Percentiles rank a stretch among this genome's conserved stretches.
Conservation (phyloP, 148 eudicot species). For the Vaccinium macrocarpon region DNA sequence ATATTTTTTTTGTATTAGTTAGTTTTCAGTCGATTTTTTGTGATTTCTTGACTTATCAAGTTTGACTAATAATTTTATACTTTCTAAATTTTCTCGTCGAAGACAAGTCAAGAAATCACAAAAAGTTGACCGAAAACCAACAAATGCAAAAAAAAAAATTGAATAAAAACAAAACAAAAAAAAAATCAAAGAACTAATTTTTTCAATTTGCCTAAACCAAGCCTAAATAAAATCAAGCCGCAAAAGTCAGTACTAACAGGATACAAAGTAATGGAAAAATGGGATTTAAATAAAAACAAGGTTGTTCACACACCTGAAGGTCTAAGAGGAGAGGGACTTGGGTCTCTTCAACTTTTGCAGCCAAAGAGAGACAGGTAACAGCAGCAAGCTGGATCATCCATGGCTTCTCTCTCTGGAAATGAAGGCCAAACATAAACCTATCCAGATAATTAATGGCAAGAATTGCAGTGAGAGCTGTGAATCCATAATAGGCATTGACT, state of each 20-base stretch:
- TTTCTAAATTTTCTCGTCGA: no score
- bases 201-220: no score
- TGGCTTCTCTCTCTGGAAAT: conserved; percentile 52
- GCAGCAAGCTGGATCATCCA: conserved; percentile 84
- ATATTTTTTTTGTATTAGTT: no score
- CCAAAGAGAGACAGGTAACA: conserved; percentile 80
- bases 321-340: conserved; percentile 74
- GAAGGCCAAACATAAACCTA: conserved; percentile 43
- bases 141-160: no score
- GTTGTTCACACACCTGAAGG: conserved; percentile 59
- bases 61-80: no score
- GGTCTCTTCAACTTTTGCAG: conserved; percentile 90
- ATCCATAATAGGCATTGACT: conserved; percentile 58
- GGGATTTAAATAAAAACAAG: not conserved
- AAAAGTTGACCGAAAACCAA: no score
- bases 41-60: no score
- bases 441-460: conserved; percentile 69
- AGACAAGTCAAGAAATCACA: no score
- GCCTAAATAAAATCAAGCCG: not conserved
- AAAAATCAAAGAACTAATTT: no score
- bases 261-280: not conserved
- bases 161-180: no score
- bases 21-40: no score
- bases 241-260: not conserved
- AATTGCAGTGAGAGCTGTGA: conserved; percentile 58